Evolutionary conservation across 108 stramenopile species (phyloP), one percentile per base, ranked within the genome.

Genomic region (Ochromonas danica): DNA sequence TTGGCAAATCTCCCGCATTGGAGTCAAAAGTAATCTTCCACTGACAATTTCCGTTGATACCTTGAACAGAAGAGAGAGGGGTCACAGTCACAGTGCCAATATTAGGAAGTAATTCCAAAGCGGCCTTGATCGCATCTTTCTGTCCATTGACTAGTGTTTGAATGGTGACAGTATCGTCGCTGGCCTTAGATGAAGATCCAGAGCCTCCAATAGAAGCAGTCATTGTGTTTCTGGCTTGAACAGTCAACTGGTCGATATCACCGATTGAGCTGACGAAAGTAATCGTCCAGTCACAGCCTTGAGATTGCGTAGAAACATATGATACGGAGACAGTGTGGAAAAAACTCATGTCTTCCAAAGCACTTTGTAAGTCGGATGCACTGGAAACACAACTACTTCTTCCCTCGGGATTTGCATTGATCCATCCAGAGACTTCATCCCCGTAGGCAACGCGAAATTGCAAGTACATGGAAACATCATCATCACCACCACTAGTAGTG

Each of bases 21-120:
- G 87, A 87, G 51, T 89, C 90, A 57, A 94, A 94, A 38, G 87
- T 91, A 14, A 94, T 81, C 38, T 71, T 51, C 91, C 91, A 93
- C 1, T 79, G 38, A 71, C 92, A 93, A 38, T 81, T 85, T 0
- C 84, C 71, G 43, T 83, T 83, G 27, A 70, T 60, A 39, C 72
- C 79, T 40, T 85, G 85, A 72, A 61, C 42, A 35, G 60, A 39
- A 38, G 63, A 77, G 3, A 35, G 42, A 1, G 88, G 62, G 25
- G 82, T 80, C 33, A 92, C 90, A 0, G 90, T 86, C 25, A 93
- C 92, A 57, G 71, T 61, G 36, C 92, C 93, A 42, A 93, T 88
- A 27, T 81, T 86, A 38, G 74, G 71, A 17, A 93, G 87, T 42
- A 84, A 85, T 70, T 91, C 89, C 6, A 94, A 90, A 72, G 91